Evolutionary conservation across 257 asterid genomes (phyloP).

Genomic region (Jacaranda mimosifolia): DNA sequence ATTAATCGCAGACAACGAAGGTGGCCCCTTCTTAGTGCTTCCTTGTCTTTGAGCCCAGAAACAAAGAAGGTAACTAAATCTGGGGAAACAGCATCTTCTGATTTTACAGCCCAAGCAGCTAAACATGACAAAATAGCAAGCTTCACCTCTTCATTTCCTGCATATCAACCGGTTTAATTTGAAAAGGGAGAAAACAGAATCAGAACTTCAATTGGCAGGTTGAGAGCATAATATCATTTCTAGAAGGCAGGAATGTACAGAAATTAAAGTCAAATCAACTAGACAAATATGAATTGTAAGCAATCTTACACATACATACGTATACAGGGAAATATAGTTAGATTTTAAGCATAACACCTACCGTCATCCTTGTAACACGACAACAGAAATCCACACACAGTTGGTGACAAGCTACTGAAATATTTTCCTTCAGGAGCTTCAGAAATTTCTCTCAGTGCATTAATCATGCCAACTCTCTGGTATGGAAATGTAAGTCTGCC

Average conservation of each 20-base stretch:
- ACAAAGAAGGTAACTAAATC: constrained; percentile 67
- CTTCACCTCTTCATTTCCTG: constrained; percentile 99
- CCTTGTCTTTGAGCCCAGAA: constrained; percentile 95
- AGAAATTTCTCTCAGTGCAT: constrained; percentile 79
- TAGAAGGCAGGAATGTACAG: constrained; percentile 12
- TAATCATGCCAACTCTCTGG: constrained; percentile 92
- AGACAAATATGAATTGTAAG: constrained; percentile 18
- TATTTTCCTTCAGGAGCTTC: constrained; percentile 95
- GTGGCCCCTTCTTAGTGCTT: constrained; percentile 82
- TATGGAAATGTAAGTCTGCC: constrained; percentile 98
- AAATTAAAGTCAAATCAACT: constrained; percentile 6
- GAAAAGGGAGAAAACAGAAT: neutral
- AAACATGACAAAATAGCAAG: constrained; percentile 81
- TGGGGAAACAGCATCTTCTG: constrained; percentile 68
- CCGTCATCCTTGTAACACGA: constrained; percentile 96
- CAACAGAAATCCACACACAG: constrained; percentile 74
- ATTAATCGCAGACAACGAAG: constrained; percentile 84
- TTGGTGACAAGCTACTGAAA: constrained; percentile 73
- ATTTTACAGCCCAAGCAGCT: constrained; percentile 85
- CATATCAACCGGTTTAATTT: constrained; percentile 37
- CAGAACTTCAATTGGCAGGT: constrained; percentile 20
- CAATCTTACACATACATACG: constrained; percentile 21
- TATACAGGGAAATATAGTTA: constrained; percentile 26
- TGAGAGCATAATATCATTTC: constrained; percentile 33
- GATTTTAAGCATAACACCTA: constrained; percentile 47